Conservation (phyloP, 1,284 basidiomycete species). For the Cutaneotrichosporon cavernicola region DNA sequence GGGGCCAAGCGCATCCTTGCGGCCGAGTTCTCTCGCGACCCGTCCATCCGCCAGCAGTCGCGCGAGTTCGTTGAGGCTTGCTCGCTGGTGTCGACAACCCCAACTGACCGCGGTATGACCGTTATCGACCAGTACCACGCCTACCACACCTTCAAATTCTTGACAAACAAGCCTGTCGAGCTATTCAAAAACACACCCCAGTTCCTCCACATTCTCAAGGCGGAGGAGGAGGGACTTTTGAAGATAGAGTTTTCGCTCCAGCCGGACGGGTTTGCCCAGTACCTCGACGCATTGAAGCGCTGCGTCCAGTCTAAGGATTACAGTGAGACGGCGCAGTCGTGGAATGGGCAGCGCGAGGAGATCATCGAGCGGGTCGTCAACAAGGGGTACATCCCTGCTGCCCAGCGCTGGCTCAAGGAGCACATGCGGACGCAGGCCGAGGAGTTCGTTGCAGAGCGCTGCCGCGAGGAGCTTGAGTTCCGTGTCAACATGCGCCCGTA, state of each 20-base stretch:
- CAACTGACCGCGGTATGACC: slow-evolving; percentile 84
- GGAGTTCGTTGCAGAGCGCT: slow-evolving; percentile 70
- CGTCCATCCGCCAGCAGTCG: slow-evolving; percentile 76
- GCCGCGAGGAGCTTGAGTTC: slow-evolving; percentile 67
- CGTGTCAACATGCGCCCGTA: slow-evolving; percentile 66
- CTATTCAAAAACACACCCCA: slow-evolving; percentile 71
- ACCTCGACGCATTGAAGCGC: slow-evolving; percentile 64
- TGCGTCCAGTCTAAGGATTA: slow-evolving; percentile 83
- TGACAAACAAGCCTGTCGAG: slow-evolving; percentile 74
- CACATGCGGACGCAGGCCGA: slow-evolving; percentile 88
- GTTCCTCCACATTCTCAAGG: slow-evolving; percentile 87
- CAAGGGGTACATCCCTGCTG: slow-evolving; percentile 71
- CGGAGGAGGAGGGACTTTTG: slow-evolving; percentile 84
- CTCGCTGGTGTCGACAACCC: slow-evolving; percentile 76
- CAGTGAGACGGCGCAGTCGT: slow-evolving; percentile 79
- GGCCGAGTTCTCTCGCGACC: slow-evolving; percentile 91
- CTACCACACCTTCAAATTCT: slow-evolving; percentile 96
- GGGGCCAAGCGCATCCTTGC: slow-evolving; percentile 75
- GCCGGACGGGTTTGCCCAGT: slow-evolving; percentile 61
- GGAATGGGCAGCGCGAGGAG: slow-evolving; percentile 83
- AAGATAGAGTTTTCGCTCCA: slow-evolving; percentile 71
- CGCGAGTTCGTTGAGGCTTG: slow-evolving; percentile 73
- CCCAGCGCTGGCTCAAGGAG: slow-evolving; percentile 82
- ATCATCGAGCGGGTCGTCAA: slow-evolving; percentile 77
- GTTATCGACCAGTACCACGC: slow-evolving; percentile 89